Evolutionary conservation across 768 basidiomycete species (phyloP).

Genomic region (Cytidiella melzeri): DNA sequence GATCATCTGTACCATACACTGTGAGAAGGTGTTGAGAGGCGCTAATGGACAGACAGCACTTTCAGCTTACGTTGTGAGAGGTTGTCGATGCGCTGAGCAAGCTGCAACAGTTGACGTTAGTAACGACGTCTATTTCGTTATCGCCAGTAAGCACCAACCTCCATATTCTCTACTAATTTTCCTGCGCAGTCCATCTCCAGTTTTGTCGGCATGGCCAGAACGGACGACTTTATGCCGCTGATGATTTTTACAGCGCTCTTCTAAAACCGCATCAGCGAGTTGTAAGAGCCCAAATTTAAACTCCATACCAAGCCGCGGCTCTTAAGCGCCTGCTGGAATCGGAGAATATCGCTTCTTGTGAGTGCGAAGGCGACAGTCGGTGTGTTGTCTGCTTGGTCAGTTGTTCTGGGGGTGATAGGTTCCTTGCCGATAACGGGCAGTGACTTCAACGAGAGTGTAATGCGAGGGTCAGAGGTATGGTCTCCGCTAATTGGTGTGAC

Average conservation of each 20-base stretch:
- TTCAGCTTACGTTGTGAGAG: slow-evolving; percentile 19
- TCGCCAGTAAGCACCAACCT: slow-evolving; percentile 12
- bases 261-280: not conserved
- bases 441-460: slow-evolving; percentile 4
- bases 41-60: no score
- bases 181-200: slow-evolving; percentile 21
- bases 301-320: slow-evolving; percentile 40
- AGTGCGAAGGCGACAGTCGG: slow-evolving; percentile 31
- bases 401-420: not conserved
- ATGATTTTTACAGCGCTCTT: not conserved
- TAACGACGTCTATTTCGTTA: not conserved
- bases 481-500: not conserved
- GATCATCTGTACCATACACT: slow-evolving; percentile 24
- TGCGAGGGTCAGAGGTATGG: not conserved
- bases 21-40: not conserved
- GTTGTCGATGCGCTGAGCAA: slow-evolving; percentile 14
- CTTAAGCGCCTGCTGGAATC: slow-evolving; percentile 37
- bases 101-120: not conserved
- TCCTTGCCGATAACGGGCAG: slow-evolving; percentile 14
- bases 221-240: slow-evolving; percentile 14
- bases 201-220: slow-evolving; percentile 11
- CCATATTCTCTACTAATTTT: slow-evolving; percentile 13
- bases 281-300: not conserved
- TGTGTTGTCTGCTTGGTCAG: not conserved
- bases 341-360: slow-evolving; percentile 24